Conservation (phyloP, 495 filamentous ascomycete species). For the Aspergillus bertholletiae region DNA sequence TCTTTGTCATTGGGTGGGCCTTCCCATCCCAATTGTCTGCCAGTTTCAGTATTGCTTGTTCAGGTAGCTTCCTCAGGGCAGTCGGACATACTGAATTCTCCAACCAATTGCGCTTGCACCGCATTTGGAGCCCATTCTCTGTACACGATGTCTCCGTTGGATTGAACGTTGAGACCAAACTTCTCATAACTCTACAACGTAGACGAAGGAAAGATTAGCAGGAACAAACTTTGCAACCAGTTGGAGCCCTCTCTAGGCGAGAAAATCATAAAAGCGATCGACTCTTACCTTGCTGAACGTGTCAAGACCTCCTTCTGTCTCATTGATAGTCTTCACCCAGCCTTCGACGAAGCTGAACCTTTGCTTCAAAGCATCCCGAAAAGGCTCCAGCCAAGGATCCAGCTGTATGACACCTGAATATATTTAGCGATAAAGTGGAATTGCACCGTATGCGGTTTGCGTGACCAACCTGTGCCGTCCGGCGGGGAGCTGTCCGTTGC, state of each 20-base stretch:
- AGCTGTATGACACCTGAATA: conserved; percentile 73
- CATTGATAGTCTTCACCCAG: conserved; percentile 81
- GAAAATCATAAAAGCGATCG: background rate
- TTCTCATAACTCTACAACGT: conserved; percentile 68
- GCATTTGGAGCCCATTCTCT: conserved; percentile 97
- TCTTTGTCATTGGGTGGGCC: conserved; percentile 80
- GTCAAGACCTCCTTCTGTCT: conserved; percentile 83
- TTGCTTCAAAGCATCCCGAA: conserved; percentile 69
- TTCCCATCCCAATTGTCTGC: conserved; percentile 84
- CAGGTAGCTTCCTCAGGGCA: background rate
- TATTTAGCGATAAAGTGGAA: background rate
- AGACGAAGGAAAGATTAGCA: background rate
- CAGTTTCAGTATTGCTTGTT: conserved; percentile 29
- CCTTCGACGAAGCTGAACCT: conserved; percentile 78
- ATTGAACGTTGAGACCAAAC: conserved; percentile 75
- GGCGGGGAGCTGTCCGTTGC: conserved; percentile 10
- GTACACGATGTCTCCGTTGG: conserved; percentile 83
- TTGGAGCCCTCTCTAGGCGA: background rate
- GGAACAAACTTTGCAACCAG: background rate
- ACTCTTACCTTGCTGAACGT: conserved; percentile 78
- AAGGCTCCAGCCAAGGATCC: conserved; percentile 88
- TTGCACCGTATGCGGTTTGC: background rate
- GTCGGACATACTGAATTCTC: conserved; percentile 79
- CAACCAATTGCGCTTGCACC: conserved; percentile 77
- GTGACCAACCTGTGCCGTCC: conserved; percentile 24